Percentiles rank a stretch among this genome's conserved stretches.
Conservation (phyloP, 1,284 basidiomycete genomes). For the Taiwanofungus camphoratus region DNA sequence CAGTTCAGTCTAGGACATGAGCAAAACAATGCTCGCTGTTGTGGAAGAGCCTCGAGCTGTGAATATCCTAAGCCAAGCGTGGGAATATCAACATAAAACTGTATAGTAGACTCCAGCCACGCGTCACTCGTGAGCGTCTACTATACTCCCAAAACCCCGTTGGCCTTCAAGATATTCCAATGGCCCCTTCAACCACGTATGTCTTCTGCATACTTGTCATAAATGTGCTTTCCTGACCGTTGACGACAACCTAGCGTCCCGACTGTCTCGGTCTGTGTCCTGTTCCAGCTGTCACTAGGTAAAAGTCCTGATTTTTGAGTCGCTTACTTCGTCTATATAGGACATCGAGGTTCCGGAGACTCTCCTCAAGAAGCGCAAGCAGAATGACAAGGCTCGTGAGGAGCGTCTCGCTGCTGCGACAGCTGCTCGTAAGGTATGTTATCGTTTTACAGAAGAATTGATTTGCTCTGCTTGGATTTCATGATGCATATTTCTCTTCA, state of each 20-base stretch:
- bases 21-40: too few species aligned
- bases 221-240: neutral
- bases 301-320: neutral
- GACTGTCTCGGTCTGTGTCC: constrained; percentile 60
- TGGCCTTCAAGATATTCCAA: constrained; percentile 30
- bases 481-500: constrained; percentile 84
- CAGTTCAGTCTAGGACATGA: too few species aligned
- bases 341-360: constrained; percentile 96
- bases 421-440: constrained; percentile 90
- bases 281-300: neutral
- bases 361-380: constrained; percentile 98
- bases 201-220: constrained; percentile 14
- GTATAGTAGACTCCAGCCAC: constrained; percentile 27
- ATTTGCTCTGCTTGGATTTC: constrained; percentile 21
- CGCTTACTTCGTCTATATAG: constrained; percentile 35
- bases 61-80: too few species aligned
- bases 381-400: constrained; percentile 96
- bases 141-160: constrained; percentile 23
- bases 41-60: too few species aligned
- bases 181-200: constrained; percentile 32
- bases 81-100: constrained; percentile 24
- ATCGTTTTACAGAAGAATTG: constrained; percentile 9
- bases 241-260: constrained; percentile 43
- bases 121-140: constrained; percentile 15
- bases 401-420: constrained; percentile 85